A percentile compares a stretch with the other conserved stretches of the same genome.
Conservation (phyloP, 768 basidiomycete genomes). For the Pisolithus albus region DNA sequence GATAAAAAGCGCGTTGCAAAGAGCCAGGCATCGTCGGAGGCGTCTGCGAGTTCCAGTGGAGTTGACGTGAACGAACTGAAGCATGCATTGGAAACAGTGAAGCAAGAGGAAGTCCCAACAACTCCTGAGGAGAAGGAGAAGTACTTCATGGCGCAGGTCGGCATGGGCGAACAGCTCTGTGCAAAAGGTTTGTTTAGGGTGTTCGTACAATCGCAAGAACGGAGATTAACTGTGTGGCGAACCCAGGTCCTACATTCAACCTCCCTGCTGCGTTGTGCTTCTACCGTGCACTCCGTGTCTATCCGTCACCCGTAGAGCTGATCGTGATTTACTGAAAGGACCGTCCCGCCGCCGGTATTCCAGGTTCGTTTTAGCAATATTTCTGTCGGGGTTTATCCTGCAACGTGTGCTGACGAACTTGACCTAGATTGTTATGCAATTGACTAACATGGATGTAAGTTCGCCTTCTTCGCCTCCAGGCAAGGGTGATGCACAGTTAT, state of each 20-base stretch:
- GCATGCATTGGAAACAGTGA: constrained; percentile 59
- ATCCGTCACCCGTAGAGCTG: constrained; percentile 91
- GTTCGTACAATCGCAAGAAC: neutral
- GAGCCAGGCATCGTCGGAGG: constrained; percentile 43
- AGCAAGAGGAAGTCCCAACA: constrained; percentile 59
- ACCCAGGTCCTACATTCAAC: constrained; percentile 66
- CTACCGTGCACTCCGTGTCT: constrained; percentile 89
- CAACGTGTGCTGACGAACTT: constrained; percentile 6
- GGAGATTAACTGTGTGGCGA: neutral
- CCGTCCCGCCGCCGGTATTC: constrained; percentile 74
- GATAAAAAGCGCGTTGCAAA: constrained; percentile 87
- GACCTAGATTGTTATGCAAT: constrained; percentile 62
- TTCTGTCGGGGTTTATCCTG: neutral
- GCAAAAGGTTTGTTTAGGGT: constrained; percentile 46
- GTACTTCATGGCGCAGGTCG: constrained; percentile 89
- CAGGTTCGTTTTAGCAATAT: constrained; percentile 40
- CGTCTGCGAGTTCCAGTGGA: constrained; percentile 16
- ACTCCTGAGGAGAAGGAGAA: constrained; percentile 73
- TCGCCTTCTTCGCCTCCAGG: constrained; percentile 36
- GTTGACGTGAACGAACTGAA: constrained; percentile 49
- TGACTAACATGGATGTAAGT: constrained; percentile 90
- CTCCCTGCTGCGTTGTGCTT: constrained; percentile 83
- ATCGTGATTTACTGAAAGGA: constrained; percentile 93
- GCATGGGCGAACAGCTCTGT: constrained; percentile 79
- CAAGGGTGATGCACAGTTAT: constrained; percentile 20